Conservation (phyloP, 208 protist genomes). For the Trypanosoma avium region DNA sequence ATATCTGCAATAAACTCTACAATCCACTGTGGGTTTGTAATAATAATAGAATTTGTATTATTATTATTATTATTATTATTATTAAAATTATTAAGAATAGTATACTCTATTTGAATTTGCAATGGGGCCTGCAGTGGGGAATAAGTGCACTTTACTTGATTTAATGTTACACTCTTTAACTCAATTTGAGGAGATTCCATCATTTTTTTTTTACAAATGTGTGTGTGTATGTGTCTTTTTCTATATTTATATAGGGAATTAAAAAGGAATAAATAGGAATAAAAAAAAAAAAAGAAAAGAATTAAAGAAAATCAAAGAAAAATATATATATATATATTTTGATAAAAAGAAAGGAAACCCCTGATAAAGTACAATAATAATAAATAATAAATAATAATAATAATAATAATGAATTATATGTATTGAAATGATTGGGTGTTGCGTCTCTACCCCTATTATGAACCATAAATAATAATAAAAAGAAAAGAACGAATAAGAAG, state of each 20-base stretch:
- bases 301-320: neutral
- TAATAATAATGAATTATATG: too few species aligned
- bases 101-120: conserved; percentile 28
- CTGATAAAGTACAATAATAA: neutral
- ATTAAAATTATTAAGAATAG: conserved; percentile 1
- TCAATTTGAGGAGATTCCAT: neutral
- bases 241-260: neutral
- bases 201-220: neutral
- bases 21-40: conserved; percentile 28
- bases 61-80: too few species aligned
- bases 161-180: neutral
- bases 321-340: neutral
- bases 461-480: too few species aligned
- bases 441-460: too few species aligned
- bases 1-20: conserved; percentile 52
- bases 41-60: too few species aligned
- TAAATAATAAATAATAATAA: too few species aligned
- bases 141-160: conserved; percentile 11
- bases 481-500: too few species aligned
- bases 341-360: neutral
- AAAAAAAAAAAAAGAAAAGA: neutral
- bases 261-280: neutral
- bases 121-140: conserved; percentile 29
- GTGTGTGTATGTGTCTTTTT: neutral
- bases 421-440: too few species aligned